Evolutionary conservation across 2,329 filamentous ascomycete species (phyloP).

Genomic region (Cladosporium sp.): DNA sequence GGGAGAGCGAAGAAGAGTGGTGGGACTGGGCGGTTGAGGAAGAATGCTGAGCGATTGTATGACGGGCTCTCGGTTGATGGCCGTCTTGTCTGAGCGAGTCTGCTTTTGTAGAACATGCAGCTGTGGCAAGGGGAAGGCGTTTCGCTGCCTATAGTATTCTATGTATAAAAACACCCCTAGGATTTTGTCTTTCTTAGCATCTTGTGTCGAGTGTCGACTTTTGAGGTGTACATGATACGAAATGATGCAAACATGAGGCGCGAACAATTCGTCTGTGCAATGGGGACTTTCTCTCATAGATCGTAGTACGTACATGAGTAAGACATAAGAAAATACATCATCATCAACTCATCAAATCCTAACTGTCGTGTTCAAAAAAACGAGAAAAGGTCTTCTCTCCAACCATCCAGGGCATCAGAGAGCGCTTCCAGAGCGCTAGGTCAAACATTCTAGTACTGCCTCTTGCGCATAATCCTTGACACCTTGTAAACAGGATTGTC

Average conservation of each 20-base stretch:
- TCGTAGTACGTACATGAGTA: neutral
- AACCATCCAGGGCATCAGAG: neutral
- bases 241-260: neutral
- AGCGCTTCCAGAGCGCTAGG: neutral
- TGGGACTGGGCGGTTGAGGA: slow-evolving; percentile 15
- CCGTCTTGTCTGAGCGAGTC: neutral
- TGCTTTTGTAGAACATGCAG: neutral
- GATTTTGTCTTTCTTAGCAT: neutral
- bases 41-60: neutral
- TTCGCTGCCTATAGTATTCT: neutral
- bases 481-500: slow-evolving; percentile 49
- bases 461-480: slow-evolving; percentile 1
- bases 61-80: neutral
- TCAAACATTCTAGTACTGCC: neutral
- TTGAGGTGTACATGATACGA: neutral
- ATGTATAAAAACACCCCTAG: neutral
- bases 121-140: neutral
- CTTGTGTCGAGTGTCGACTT: neutral
- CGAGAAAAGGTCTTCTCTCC: no score
- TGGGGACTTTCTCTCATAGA: neutral
- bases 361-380: neutral
- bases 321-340: neutral
- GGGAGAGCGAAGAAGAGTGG: slow-evolving; percentile 9
- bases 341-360: neutral
- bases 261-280: neutral